These are phyloP conservation scores for Phytophthora citricola DNA, from an alignment of 352 stramenopile species.

Conservation along the genomic window DNA sequence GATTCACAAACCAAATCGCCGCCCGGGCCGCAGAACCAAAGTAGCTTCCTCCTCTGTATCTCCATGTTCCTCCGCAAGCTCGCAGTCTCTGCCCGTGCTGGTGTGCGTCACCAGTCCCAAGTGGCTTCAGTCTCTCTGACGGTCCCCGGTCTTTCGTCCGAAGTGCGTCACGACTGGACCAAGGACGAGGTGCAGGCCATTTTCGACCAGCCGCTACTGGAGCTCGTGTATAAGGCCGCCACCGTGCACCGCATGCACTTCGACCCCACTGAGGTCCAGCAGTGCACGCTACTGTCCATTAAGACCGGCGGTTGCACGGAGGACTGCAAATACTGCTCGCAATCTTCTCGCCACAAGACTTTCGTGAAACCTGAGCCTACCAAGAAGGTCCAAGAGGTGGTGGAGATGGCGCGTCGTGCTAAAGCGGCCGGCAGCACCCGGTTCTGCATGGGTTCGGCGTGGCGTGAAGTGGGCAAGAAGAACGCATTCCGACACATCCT, in stretches of 20 bases:
- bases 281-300: constrained; percentile 97
- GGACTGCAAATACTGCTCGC: constrained; percentile 97
- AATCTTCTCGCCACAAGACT: constrained; percentile 97
- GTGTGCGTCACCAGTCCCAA: constrained; percentile 40
- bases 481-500: constrained; percentile 98
- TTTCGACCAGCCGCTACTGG: constrained; percentile 95
- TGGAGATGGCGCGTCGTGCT: constrained; percentile 94
- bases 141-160: constrained; percentile 67
- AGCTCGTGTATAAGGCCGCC: constrained; percentile 97
- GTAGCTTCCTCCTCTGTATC: background rate
- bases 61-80: constrained; percentile 53
- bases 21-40: constrained; percentile 10
- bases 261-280: constrained; percentile 96
- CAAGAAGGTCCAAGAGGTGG: constrained; percentile 97
- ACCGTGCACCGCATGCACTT: constrained; percentile 98
- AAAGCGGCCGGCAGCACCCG: constrained; percentile 97
- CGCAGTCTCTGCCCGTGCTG: constrained; percentile 28
- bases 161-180: constrained; percentile 92
- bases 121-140: constrained; percentile 55
- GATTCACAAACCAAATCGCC: constrained; percentile 36
- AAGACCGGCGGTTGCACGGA: constrained; percentile 97
- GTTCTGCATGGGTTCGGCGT: constrained; percentile 99
- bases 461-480: constrained; percentile 98
- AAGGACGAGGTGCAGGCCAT: constrained; percentile 95
- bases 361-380: constrained; percentile 98